Evolutionary conservation across 345 rosid species (phyloP), one percentile per base, ranked within the genome.

Genomic region (Corymbia maculata): DNA sequence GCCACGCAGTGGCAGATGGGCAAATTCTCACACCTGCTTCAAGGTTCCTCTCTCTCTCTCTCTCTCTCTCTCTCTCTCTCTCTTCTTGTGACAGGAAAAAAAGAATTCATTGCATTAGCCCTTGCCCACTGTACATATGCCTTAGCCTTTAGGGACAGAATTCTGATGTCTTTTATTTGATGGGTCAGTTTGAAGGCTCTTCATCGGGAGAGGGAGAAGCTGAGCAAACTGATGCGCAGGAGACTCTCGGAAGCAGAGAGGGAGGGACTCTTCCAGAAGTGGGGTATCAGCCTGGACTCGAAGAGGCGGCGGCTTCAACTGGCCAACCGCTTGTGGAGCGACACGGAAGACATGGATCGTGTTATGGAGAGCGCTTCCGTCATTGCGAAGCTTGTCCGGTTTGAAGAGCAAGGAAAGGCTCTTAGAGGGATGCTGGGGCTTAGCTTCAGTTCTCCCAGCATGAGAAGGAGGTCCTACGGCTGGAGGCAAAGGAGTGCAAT

Each of bases 381-480:
- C 47, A 94, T 98, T 44, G 98, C 98, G 4, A 98, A 96, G 93
- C 93, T 98, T 79, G 93, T 94, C 32, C 93, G 94, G 90, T 95
- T 98, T 80, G 94, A 94, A 16, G 99, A 95, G 88, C 97, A 97
- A 86, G 99, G 98, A 49, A 91, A 92, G 42, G 97, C 94, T 49
- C 92, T 95, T 52, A 97, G 97, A 92, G 98, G 94, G 91, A 96
- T 95, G 98, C 95, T 97, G 85, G 98, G 99, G 13, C 96, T 97
- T 80, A 97, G 97, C 92, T 97, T 98, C 92, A 92, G 97, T 15
- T 94, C 97, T 45, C 93, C 95, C 7, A 89, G 89, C 82, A 85
- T 92, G 55, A 92, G 91, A 88, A 91, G 95, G 70, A 94, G 92
- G 91, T 94, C 96, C 49, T 92, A 86, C 79, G 93, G 95, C 55